A percentile compares a stretch with the other conserved stretches of the same genome.
Evolutionary conservation across 148 eudicot species (phyloP).

Genomic region (Nepenthes mirabilis): DNA sequence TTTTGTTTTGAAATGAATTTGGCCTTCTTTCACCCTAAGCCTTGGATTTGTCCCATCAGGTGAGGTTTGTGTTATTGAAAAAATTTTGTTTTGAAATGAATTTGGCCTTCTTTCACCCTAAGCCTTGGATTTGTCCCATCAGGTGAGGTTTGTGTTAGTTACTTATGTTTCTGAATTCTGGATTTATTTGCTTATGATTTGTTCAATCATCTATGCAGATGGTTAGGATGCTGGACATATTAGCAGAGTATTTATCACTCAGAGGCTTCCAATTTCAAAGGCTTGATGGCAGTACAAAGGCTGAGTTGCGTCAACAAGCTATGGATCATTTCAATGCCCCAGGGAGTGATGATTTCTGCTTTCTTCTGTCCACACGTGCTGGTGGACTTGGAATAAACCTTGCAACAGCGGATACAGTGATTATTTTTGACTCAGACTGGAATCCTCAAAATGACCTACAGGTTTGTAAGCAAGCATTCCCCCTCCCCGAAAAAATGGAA

Average conservation of each 20-base stretch:
- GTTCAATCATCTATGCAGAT: conserved; percentile 38
- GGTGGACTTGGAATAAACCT: conserved; percentile 98
- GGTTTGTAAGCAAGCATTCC: conserved; percentile 26
- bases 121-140: too few relatives aligned
- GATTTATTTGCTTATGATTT: background rate
- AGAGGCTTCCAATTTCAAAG: conserved; percentile 96
- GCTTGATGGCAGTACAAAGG: conserved; percentile 97
- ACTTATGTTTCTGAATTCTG: background rate
- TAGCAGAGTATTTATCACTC: conserved; percentile 90
- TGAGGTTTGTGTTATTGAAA: too few relatives aligned
- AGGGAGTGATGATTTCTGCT: conserved; percentile 99
- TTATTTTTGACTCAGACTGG: conserved; percentile 99
- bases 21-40: too few relatives aligned
- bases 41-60: too few relatives aligned
- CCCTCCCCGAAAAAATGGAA: background rate
- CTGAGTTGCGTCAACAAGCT: conserved; percentile 96
- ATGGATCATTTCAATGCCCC: conserved; percentile 96
- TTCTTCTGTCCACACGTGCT: conserved; percentile 98
- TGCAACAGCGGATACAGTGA: conserved; percentile 98
- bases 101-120: too few relatives aligned
- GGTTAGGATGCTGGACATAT: conserved; percentile 96
- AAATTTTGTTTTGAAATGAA: too few relatives aligned
- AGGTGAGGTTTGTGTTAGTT: too few relatives aligned
- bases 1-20: too few relatives aligned
- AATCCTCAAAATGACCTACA: conserved; percentile 98